phyloP scores from a whole-genome alignment of 495 filamentous ascomycete genomes.

The Aspergillus baeticus region DNA sequence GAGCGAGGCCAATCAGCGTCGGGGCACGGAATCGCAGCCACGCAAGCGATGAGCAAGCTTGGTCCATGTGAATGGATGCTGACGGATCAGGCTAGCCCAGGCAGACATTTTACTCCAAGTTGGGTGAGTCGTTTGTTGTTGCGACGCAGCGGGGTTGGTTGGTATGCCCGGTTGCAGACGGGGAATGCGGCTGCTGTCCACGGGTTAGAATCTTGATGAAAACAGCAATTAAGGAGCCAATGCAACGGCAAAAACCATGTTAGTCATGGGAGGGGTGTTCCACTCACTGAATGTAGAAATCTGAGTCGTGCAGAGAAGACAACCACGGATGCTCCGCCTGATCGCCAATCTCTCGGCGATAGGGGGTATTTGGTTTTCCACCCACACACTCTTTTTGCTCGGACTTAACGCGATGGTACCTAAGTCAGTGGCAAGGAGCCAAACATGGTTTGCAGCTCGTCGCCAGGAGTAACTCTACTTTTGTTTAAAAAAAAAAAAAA shows the following conservation, averaged over 20 bases:
- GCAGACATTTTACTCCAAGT: slow-evolving; percentile 1
- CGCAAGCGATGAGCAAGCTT: slow-evolving; percentile 11
- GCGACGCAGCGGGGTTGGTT: not conserved
- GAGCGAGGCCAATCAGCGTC: not conserved
- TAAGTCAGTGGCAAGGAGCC: not conserved
- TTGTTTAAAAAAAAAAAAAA: not conserved
- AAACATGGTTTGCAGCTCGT: not conserved
- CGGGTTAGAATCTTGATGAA: no score
- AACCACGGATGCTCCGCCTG: no score
- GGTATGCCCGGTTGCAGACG: no score
- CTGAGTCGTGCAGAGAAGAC: no score
- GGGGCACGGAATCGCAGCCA: not conserved
- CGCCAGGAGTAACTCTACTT: not conserved
- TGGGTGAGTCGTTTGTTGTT: not conserved
- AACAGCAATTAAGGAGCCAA: no score
- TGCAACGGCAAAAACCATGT: no score
- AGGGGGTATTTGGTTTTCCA: no score
- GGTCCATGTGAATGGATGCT: not conserved
- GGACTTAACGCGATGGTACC: not conserved
- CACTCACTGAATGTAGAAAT: no score
- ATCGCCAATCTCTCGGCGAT: no score
- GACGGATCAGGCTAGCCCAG: slow-evolving; percentile 8
- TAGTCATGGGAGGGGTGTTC: no score
- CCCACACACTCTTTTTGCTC: no score
- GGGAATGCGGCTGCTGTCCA: no score